These are phyloP conservation scores for Lepiota subincarnata DNA, from an alignment of 768 basidiomycete species.

Conservation along the genomic window DNA sequence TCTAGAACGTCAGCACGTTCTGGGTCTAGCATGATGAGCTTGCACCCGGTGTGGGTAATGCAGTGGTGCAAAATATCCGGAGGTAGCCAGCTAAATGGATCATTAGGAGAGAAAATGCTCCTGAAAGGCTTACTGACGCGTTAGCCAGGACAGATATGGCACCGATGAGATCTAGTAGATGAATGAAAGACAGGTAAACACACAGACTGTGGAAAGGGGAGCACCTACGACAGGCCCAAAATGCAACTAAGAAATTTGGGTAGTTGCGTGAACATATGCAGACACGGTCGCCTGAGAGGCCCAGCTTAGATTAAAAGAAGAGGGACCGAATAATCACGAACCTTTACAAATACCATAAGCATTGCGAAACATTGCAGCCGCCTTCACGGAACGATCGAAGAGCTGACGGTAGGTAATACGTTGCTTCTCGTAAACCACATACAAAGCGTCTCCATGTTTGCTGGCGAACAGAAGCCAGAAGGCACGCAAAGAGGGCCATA, in stretches of 20 bases:
- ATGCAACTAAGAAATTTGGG: slow-evolving; percentile 42
- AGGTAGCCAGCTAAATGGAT: slow-evolving; percentile 34
- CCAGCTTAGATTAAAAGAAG: neutral
- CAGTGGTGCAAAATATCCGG: slow-evolving; percentile 38
- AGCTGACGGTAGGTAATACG: slow-evolving; percentile 39
- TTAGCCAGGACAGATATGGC: slow-evolving; percentile 46
- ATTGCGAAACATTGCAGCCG: slow-evolving; percentile 31
- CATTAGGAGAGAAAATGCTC: neutral
- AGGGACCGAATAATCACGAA: slow-evolving; percentile 2
- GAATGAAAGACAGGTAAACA: neutral
- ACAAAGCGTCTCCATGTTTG: slow-evolving; percentile 34
- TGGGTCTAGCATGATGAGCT: slow-evolving; percentile 40
- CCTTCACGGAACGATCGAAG: slow-evolving; percentile 30
- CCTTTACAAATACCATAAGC: slow-evolving; percentile 49
- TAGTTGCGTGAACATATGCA: slow-evolving; percentile 47
- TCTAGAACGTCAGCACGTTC: slow-evolving; percentile 40
- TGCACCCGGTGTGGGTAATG: slow-evolving; percentile 36
- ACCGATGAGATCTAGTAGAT: slow-evolving; percentile 40
- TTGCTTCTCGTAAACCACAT: slow-evolving; percentile 47
- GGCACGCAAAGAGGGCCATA: slow-evolving; percentile 42
- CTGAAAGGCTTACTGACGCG: slow-evolving; percentile 28
- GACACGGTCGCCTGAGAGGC: slow-evolving; percentile 32
- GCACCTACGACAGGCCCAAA: slow-evolving; percentile 45
- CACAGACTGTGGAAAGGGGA: neutral
- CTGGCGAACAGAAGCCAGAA: slow-evolving; percentile 41